Evolutionary conservation across 1,139 yeast genomes (phyloP).

Genomic region (Protomyces macrosporus): DNA sequence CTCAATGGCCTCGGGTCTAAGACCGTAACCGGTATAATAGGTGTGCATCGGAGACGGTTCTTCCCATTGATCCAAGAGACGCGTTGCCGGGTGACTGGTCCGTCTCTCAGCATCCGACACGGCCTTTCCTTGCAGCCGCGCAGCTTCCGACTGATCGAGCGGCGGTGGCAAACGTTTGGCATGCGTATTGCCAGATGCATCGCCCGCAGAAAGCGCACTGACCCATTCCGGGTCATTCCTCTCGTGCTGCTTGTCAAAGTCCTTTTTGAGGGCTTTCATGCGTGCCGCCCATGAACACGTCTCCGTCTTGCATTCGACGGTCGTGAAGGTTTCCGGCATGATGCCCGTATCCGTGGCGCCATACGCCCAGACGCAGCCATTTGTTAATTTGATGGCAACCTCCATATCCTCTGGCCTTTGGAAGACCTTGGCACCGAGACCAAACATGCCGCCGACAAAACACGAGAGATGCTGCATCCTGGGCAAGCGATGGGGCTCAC

Average conservation of each 20-base stretch:
- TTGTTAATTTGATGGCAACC: constrained; percentile 57
- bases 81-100: neutral
- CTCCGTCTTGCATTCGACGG: constrained; percentile 34
- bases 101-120: neutral
- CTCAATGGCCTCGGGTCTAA: constrained; percentile 74
- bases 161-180: neutral
- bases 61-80: neutral
- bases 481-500: constrained; percentile 31
- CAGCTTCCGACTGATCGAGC: neutral
- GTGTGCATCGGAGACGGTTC: neutral
- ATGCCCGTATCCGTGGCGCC: constrained; percentile 44
- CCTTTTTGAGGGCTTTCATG: neutral
- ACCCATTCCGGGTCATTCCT: neutral
- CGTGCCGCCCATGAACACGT: constrained; percentile 34
- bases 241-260: neutral
- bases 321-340: constrained; percentile 45
- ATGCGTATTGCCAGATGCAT: neutral
- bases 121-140: neutral
- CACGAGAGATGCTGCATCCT: constrained; percentile 56
- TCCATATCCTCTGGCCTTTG: constrained; percentile 50
- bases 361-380: constrained; percentile 64
- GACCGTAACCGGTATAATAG: constrained; percentile 43
- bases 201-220: neutral
- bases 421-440: constrained; percentile 58
- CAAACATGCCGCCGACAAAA: constrained; percentile 68